These are phyloP conservation scores for Suillus ampliporus DNA, from an alignment of 768 basidiomycete genomes.

Conservation along the genomic window DNA sequence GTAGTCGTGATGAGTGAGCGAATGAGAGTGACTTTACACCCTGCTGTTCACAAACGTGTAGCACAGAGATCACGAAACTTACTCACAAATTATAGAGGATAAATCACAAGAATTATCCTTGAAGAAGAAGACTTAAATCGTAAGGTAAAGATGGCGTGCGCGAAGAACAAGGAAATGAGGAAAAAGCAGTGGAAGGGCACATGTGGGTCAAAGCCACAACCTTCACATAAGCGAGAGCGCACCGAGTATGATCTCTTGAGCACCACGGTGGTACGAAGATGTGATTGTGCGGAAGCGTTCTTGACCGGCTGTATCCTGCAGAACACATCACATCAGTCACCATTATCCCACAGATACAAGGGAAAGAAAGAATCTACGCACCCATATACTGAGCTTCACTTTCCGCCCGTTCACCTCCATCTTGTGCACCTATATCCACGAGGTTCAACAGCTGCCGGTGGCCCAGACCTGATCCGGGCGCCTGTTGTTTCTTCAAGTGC, in stretches of 20 bases:
- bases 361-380: conserved; percentile 35
- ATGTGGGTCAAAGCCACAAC: conserved; percentile 20
- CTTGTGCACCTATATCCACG: conserved; percentile 72
- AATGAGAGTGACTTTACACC: conserved; percentile 30
- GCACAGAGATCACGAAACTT: not conserved
- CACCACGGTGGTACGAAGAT: conserved; percentile 91
- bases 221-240: conserved; percentile 26
- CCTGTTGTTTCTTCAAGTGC: no score
- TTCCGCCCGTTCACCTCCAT: conserved; percentile 84
- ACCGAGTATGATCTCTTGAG: conserved; percentile 84
- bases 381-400: conserved; percentile 97
- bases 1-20: conserved; percentile 23
- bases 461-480: no score
- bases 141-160: conserved; percentile 20
- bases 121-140: conserved; percentile 18
- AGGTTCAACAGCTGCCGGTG: conserved; percentile 14
- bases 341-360: not conserved
- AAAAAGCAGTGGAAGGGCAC: conserved; percentile 8
- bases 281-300: conserved; percentile 97
- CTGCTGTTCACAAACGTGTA: conserved; percentile 4
- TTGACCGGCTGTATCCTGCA: conserved; percentile 92
- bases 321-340: conserved; percentile 2
- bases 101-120: conserved; percentile 20
- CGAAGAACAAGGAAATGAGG: conserved; percentile 13
- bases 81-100: not conserved